Evolutionary conservation across 139 green algal species (phyloP), one percentile per base, ranked within the genome.

Genomic region (Eudorina sp.): DNA sequence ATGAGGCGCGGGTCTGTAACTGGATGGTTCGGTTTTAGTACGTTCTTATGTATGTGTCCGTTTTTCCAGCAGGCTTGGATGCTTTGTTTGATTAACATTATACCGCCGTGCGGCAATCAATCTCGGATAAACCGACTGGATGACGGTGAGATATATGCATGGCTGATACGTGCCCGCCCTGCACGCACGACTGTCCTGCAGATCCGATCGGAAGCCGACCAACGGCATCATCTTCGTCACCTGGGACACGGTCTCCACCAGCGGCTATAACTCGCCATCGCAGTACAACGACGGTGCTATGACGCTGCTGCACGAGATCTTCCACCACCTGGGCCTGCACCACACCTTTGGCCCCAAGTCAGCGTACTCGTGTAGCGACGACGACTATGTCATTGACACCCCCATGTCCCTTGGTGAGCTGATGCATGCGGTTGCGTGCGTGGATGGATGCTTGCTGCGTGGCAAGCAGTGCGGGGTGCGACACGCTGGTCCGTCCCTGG

Each of bases 221-320:
- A 31, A 43, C 40, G 48, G 75, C 31, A 16, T 36, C 75, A 34
- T 85, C 27, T 85, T 62, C 40, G n/a, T 75, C 19, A 46, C 40
- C 4, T 85, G 79, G 79, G 79, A 85, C 79, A 45, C 5, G 9
- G 4, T 75, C 13, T 62, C 40, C 3, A 4, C 41, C 0, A 40
- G 41, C 40, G 79, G 79, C 5, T 85, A 13, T 40, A 85, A 85
- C 41, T n/a, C 18, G 0, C 29, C 43, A 1, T 2, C 29, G 4
- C 2, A 16, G 27, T 75, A 85, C 79, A 60, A 75, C 40, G 58
- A 75, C 58, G 79, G 79, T 2, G 3, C 58, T 27, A 34, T 25
- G 14, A 85, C 79, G 58, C 79, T 85, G 58, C 7, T 53, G 14
- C 79, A 85, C 41, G 79, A 85, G 79, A 40, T 85, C 8, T 76